phyloP scores from a whole-genome alignment of 73 alveolate species.

The Symbiodinium pilosum region DNA sequence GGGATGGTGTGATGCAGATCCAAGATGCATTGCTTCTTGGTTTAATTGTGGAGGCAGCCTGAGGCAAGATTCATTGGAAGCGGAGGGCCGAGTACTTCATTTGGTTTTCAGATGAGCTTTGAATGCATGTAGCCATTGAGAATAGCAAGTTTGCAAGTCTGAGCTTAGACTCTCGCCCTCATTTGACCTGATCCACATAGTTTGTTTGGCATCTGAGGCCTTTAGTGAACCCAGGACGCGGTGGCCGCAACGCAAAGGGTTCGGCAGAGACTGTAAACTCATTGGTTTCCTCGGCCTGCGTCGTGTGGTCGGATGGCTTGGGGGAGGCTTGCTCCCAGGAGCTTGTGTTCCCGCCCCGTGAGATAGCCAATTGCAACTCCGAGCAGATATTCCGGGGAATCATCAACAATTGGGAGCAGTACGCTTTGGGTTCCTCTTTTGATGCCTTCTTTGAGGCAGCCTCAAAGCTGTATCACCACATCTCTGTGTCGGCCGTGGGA shows the following conservation, averaged over 20 bases:
- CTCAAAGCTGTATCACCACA: background rate
- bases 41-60: too few species aligned
- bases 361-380: background rate
- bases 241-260: background rate
- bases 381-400: background rate
- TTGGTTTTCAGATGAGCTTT: too few species aligned
- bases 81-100: too few species aligned
- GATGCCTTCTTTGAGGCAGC: background rate
- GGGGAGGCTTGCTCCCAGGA: background rate
- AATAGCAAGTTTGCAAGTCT: too few species aligned
- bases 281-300: background rate
- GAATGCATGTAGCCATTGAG: too few species aligned
- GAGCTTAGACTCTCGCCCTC: too few species aligned
- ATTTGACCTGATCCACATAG: too few species aligned
- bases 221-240: background rate
- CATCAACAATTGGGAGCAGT: background rate
- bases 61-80: too few species aligned
- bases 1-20: too few species aligned
- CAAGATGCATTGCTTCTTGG: too few species aligned
- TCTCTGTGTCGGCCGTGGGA: background rate
- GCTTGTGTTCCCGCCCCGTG: background rate
- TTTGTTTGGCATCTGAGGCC: background rate
- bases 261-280: background rate
- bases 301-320: background rate
- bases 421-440: background rate